Evolutionary conservation across 2,329 filamentous ascomycete species (phyloP).

Genomic region (Leptographium procerum): DNA sequence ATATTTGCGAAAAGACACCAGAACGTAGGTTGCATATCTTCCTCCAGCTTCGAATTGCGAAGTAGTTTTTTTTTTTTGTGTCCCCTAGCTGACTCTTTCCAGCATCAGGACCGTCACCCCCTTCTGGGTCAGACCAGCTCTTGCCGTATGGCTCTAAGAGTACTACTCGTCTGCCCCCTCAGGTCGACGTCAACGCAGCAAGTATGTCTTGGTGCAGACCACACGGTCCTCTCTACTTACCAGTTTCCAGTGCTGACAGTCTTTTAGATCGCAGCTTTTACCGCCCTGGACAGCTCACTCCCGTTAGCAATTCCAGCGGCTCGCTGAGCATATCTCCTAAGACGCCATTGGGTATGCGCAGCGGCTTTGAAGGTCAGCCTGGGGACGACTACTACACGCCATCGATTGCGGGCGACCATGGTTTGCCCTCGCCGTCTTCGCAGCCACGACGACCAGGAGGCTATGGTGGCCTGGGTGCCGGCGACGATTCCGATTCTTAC

Average conservation of each 20-base stretch:
- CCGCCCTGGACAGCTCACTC: constrained; percentile 49
- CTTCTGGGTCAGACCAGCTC: constrained; percentile 21
- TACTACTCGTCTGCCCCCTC: constrained; percentile 32
- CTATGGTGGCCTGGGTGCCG: constrained; percentile 36
- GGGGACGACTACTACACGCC: constrained; percentile 34
- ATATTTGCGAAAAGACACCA: constrained; percentile 45
- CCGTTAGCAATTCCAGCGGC: constrained; percentile 47
- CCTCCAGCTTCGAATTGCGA: not conserved
- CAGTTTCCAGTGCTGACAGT: constrained; percentile 19
- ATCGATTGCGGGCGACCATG: constrained; percentile 30
- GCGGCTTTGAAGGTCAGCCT: constrained; percentile 22
- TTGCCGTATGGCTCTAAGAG: constrained; percentile 24
- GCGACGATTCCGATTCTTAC: constrained; percentile 25
- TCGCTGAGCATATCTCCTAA: constrained; percentile 54
- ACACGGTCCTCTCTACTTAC: not conserved
- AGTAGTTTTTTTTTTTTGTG: not conserved
- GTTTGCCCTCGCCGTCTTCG: constrained; percentile 27
- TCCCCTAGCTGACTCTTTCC: not conserved
- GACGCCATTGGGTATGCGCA: constrained; percentile 35
- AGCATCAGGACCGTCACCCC: not conserved
- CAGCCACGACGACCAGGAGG: constrained; percentile 32
- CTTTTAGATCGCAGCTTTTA: constrained; percentile 40
- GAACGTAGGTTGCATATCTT: not conserved
- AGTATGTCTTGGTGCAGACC: constrained; percentile 32
- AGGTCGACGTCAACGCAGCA: constrained; percentile 44